phyloP scores from a whole-genome alignment of 495 filamentous ascomycete genomes.

The Friedmanniomyces simplex region DNA sequence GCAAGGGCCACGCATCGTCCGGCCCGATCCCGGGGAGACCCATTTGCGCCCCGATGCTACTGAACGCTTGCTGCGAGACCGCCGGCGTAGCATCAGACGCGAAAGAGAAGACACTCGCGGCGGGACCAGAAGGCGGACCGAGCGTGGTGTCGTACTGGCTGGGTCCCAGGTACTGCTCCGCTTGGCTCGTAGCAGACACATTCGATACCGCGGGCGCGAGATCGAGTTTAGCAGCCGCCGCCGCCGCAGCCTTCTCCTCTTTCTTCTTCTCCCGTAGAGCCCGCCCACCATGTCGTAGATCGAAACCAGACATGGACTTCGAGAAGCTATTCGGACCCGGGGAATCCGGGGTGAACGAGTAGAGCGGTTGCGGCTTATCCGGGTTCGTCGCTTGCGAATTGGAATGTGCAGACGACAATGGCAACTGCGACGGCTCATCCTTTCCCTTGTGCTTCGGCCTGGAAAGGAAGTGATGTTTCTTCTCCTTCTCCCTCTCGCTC shows the following conservation, averaged over 20 bases:
- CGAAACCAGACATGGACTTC: constrained; percentile 71
- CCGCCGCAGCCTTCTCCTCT: constrained; percentile 56
- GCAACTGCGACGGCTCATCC: constrained; percentile 67
- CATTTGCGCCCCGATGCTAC: constrained; percentile 34
- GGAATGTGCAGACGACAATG: constrained; percentile 77
- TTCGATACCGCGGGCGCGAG: constrained; percentile 22
- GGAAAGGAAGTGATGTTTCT: constrained; percentile 76
- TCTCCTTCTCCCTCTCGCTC: constrained; percentile 53
- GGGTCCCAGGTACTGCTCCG: constrained; percentile 12
- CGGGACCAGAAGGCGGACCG: constrained; percentile 20
- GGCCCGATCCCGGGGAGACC: constrained; percentile 71
- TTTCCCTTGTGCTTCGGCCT: constrained; percentile 86
- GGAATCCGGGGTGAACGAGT: constrained; percentile 63
- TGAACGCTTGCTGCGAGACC: constrained; percentile 13
- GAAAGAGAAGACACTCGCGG: constrained; percentile 16
- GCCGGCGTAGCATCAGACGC: constrained; percentile 10
- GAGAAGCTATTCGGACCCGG: constrained; percentile 59
- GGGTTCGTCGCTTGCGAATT: constrained; percentile 83
- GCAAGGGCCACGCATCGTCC: constrained; percentile 90
- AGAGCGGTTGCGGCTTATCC: constrained; percentile 71
- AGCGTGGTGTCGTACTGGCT: constrained; percentile 24
- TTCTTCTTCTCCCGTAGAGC: constrained; percentile 84
- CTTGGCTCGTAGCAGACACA: background rate
- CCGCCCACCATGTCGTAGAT: constrained; percentile 74
- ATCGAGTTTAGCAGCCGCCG: constrained; percentile 33